Conservation (phyloP, 306 rosid genomes). For the Styphnolobium japonicum region DNA sequence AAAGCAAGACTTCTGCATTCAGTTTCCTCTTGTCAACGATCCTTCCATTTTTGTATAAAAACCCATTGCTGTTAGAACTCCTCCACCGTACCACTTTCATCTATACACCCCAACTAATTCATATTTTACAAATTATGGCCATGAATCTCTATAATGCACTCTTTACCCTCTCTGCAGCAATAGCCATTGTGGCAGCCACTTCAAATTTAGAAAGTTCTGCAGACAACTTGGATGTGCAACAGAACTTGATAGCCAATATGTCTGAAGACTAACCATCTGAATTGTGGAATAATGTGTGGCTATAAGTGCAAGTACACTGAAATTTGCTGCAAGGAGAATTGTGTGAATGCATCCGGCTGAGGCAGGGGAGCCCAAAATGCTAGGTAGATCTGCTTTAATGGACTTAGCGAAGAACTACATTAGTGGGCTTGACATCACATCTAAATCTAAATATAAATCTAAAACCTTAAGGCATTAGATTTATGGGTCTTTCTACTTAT, state of each 20-base stretch:
- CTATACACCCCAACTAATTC: not conserved
- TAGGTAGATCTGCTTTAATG: too few species aligned
- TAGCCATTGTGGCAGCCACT: not conserved
- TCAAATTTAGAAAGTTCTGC: not conserved
- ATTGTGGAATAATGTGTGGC: constrained; percentile 49
- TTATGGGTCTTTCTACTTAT: too few species aligned
- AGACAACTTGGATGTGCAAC: not conserved
- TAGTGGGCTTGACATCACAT: too few species aligned
- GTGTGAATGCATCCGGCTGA: constrained; percentile 41
- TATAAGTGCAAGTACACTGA: constrained; percentile 36
- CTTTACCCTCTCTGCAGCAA: not conserved
- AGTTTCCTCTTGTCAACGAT: constrained; percentile 1
- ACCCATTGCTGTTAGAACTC: not conserved
- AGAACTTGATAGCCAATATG: too few species aligned
- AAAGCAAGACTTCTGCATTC: constrained; percentile 15
- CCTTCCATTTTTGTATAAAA: not conserved
- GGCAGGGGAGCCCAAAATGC: too few species aligned
- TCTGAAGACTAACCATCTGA: too few species aligned
- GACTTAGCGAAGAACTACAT: too few species aligned
- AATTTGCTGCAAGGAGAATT: constrained; percentile 36
- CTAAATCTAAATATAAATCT: too few species aligned
- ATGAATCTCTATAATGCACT: not conserved
- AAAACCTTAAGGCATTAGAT: too few species aligned
- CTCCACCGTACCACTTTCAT: not conserved
- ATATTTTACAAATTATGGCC: not conserved